Evolutionary conservation across 768 basidiomycete species (phyloP), one percentile per base, ranked within the genome.

Genomic region (Termitomyces sp.): DNA sequence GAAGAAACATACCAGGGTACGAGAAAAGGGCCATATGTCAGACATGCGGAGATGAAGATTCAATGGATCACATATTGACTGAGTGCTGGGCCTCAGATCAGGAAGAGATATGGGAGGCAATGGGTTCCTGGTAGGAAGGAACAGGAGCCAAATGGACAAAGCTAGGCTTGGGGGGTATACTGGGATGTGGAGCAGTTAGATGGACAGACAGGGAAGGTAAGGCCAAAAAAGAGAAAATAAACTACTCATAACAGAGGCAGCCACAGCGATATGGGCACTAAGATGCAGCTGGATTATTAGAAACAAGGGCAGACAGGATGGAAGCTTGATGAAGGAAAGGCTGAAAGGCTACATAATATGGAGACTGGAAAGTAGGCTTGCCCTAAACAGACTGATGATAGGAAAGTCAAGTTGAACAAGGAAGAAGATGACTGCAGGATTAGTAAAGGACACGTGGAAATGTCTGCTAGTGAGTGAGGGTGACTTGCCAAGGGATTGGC

Each of bases 151-250:
- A 6, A 18, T 30, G 47, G 28, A 14, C 6, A 2, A 48, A 48
- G 6, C 47, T 28, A 3, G 6, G 3, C 14, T 1, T 48, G 5
- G 47, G 47, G 3, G 14, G 4, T 1, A 30, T 30, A 28, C 14
- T 30, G 2, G 30, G 26, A 0, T 48, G 47, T 16, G n/a, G 12
- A 16, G 28, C 28, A 8, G 16, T 28, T 1, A 13, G 14, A 3
- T 38, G 6, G 12, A n/a, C 5, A 30, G 2, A 20, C 14, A 6
- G 9, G 14, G 18, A 9, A 16, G 16, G 5, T 9, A 48, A 4
- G 5, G 20, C 3, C 3, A 4, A 3, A 3, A 26, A n/a, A 1
- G 14, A 4, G 0, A n/a, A 16, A 3, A 16, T 16, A 14, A 6
- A 8, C 2, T 48, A 18, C 47, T 48, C 5, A 8, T 48, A 2